Base-by-base conservation (phyloP, 2,329 filamentous ascomycete species). In the Colletotrichum horii region DNA sequence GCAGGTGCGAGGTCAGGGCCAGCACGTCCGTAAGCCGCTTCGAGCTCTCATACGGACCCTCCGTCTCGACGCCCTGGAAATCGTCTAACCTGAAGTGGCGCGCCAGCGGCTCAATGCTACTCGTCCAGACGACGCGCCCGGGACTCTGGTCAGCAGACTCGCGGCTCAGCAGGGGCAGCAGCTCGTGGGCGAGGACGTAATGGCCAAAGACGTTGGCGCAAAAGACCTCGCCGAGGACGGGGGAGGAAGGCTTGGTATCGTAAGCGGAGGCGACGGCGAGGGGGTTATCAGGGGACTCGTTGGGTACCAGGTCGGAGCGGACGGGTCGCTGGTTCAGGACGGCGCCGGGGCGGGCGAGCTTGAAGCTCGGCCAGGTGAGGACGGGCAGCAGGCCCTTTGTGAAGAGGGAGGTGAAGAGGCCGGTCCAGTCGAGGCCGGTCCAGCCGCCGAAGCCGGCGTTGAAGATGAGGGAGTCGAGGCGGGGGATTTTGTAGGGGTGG, bases 141-240 rank as follows among this genome's bases (percentile, higher is more conserved):
- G 87, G 86, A 2, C 84, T 72, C 6, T 87, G 81, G 52, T 84
- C 77, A 72, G 84, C 78, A 19, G 84, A 80, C 19, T 81, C 81
- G 66, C 91, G 87, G 80, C 87, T 86, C 79, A 99, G 89, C 14
- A 98, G 87, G 0, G 95, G 94, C 78, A 94, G 89, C 14, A 98
- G 89, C 81, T 93, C 92, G 83, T 98, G 96, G 19, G 92, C 91
- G 28, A 99, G 91, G 81, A 98, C 86, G 83, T 99, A 98, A 86
- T 99, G 97, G 0, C 97, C 97, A 82, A 99, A 98, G 34, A 98
- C 90, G 82, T 98, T 98, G 66, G 96, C 94, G 82, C 93, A 94
- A 83, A 98, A 99, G 22, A 98, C 92, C 78, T 95, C 90, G 4
- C 95, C 96, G 1, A 99, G 86, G 7, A 87, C 85, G 1, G 93